Base-by-base conservation (phyloP, 352 stramenopile genomes). In the Pilasporangium apinafurcum region DNA sequence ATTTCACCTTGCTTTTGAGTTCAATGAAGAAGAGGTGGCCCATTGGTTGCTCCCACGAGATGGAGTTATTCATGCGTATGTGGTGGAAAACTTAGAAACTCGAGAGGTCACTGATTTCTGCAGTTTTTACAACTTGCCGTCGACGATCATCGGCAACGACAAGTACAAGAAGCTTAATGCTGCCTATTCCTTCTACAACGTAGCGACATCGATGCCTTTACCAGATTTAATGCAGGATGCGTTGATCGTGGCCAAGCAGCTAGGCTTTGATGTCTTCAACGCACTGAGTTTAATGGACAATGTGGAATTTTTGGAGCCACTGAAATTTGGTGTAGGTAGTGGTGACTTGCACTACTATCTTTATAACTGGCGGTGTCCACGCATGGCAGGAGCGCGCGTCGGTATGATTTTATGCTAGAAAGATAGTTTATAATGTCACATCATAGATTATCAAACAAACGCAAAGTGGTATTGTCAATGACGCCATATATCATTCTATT, bases 181-280 rank as follows among this genome's bases (percentile, higher is more conserved):
- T 1, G 96, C 92, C 14, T 99, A 99, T 68, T 97, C 88, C 41
- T 99, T 98, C 56, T 99, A 99, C 77, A 99, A 99, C 54, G 72
- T 87, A 35, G 77, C 75, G 26, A 90, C 62, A 14, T 79, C 71
- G 10, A 59, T 87, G 49, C 34, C 66, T 29, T 63, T 89, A 13
- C 39, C 44, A 14, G 22, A 79, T 46, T 53, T 91, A 36, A 85
- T 92, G 77, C 67, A 86, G 33, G 73, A 87, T 48, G 54, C 65
- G 25, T 54, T 87, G 5, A 44, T 86, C 1, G 56, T 82, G 55
- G 67, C 74, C 37, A 79, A 84, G 51, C 7, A 8, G 13, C 12
- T 26, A 24, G 48, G 68, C 20, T 47, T 62, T 21, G 69, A 83
- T 31, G 69, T 83, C 21, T 83, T 83, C 51, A 83, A 83, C 44